Evolutionary conservation across 1,284 basidiomycete genomes (phyloP), one percentile per base, ranked within the genome.

Genomic region (Moesziomyces sp.): DNA sequence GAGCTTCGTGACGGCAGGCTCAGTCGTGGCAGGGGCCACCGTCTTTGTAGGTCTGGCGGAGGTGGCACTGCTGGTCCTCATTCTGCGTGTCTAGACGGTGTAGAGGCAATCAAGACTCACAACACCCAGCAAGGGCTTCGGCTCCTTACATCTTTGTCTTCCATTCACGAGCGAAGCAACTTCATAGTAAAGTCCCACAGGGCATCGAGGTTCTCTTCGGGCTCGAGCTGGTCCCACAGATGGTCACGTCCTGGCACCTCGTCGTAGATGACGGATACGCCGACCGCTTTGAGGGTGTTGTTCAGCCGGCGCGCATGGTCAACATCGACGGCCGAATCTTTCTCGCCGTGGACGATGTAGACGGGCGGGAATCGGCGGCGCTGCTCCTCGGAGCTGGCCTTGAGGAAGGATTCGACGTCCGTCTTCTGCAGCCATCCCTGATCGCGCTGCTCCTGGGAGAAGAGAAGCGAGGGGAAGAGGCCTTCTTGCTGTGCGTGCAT

Each of bases 1-100:
- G 23, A 91, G 91, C 14, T 93, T 92, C 80, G 83, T 90, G n/a
- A 92, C 92, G 0, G 91, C 92, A 14, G 92, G 92, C 6, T 88
- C 89, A 86, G 89, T 90, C 52, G 90, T 92, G 1, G 70, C 91
- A 1, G 85, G 86, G 8, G 88, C 93, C 7, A 87, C 90, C 0
- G 76, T 86, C 9, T 86, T 91, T 5, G 91, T 93, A 0, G 88
- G 88, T 3, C 84, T 86, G 0, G 88, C 90, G 11, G 91, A 93
- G 79, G 84, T 92, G 52, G 88, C 86, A 0, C 84, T 93, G 42
- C 81, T 93, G 18, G 87, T 88, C 5, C 86, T 93, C 50, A 85
- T 91, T 58, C 60, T 77, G 14, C 58, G 58, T 7, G 38, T 74
- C 2, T 73, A 55, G 47, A 42, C 19, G 13, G 24, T 26, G 26